Conservation (phyloP, 176 grass and related monocot genomes). For the Raddia guianensis region DNA sequence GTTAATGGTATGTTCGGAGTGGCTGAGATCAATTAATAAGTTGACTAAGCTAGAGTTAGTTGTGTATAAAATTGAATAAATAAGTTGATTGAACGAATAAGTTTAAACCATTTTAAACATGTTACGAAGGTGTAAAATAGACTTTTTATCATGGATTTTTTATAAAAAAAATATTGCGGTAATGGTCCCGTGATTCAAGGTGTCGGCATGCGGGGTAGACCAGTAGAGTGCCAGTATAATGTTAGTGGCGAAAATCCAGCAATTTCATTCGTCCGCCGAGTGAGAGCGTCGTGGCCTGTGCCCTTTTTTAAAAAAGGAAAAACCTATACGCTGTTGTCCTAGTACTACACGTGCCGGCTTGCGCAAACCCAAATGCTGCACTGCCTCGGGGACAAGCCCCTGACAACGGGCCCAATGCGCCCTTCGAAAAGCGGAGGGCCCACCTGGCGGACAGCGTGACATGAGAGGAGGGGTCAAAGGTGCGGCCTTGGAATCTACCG, state of each 20-base stretch:
- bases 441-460: constrained; percentile 30
- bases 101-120: too few relatives aligned
- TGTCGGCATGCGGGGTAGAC: not conserved
- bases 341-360: not conserved
- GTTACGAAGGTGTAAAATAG: too few relatives aligned
- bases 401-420: not conserved
- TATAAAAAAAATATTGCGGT: too few relatives aligned
- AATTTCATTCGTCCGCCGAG: not conserved
- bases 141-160: too few relatives aligned
- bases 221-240: not conserved
- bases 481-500: constrained; percentile 35
- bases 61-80: too few relatives aligned
- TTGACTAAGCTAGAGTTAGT: too few relatives aligned
- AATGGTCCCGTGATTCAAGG: not conserved
- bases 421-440: not conserved
- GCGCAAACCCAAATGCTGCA: not conserved
- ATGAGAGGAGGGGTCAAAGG: not conserved
- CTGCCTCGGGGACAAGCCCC: not conserved
- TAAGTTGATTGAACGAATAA: too few relatives aligned
- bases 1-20: too few relatives aligned
- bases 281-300: constrained; percentile 14
- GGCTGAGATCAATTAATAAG: too few relatives aligned
- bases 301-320: not conserved
- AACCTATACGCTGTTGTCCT: not conserved
- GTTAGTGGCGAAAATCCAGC: not conserved